Evolutionary conservation across 495 filamentous ascomycete genomes (phyloP), one percentile per base, ranked within the genome.

Genomic region (Tuber magnatum): DNA sequence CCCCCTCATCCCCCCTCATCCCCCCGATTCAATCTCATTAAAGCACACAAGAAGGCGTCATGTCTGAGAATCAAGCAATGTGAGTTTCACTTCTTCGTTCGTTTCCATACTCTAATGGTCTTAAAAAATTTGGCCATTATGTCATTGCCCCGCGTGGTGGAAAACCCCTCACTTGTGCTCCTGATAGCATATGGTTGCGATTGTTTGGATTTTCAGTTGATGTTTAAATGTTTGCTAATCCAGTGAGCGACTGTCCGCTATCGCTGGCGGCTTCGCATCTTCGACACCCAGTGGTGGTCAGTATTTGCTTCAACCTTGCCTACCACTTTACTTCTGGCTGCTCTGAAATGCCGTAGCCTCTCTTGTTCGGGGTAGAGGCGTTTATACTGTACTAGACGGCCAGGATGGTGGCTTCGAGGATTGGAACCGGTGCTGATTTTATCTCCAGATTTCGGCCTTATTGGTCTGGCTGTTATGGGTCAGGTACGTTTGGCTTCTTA

Each of bases 401-500:
- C 28, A 35, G 56, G 28, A 35, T 32, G 56, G 56, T 65, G 56
- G 10, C 72, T 75, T 70, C 76, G 72, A 48, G 72, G 65, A 65
- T 69, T 69, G 32, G 39, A 24, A 24, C 3, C 46, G 80, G 84
- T 87, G 84, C 86, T 88, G 84, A 88, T 84, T 74, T 81, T 83
- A 83, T 76, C 81, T 84, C 89, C 88, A 88, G 91, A 99, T 91
- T 94, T 99, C 87, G 95, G 95, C 89, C 93, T 99, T 84, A 98
- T 99, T 86, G 95, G 95, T 91, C 89, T 99, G 88, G 95, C 96
- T 86, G 94, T 99, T 83, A 98, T 99, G 95, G 91, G 91, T 80
- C 89, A 83, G 69, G 80, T 89, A 86, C 83, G 87, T 85, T 81
- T 40, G 43, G 38, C 40, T 71, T 74, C 71, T 32, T 69, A n/a